These are phyloP conservation scores for Tylopilus sp. DNA, from an alignment of 1,284 basidiomycete genomes.

Conservation along the genomic window DNA sequence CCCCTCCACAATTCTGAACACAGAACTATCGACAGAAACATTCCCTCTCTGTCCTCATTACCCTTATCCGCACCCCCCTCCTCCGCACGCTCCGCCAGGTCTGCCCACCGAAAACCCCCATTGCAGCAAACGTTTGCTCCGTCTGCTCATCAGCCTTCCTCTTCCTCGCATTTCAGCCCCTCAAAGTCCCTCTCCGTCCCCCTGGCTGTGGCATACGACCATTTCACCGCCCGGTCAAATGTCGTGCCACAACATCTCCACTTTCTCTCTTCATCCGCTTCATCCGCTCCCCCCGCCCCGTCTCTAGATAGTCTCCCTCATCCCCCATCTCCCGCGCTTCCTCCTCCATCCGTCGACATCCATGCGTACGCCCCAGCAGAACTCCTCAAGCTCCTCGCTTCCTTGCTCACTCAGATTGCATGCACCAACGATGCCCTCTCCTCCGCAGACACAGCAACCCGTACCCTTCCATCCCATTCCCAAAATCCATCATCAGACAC, in stretches of 20 bases:
- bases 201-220: conserved; percentile 26
- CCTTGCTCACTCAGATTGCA: conserved; percentile 88
- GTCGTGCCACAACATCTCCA: conserved; percentile 14
- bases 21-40: conserved; percentile 27
- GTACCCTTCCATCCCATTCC: conserved; percentile 30
- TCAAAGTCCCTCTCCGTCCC: conserved; percentile 18
- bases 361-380: conserved; percentile 64
- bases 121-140: conserved; percentile 23
- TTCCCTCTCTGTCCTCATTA: conserved; percentile 19
- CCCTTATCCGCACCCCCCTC: conserved; percentile 17
- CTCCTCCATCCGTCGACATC: conserved; percentile 47
- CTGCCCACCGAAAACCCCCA: conserved; percentile 24
- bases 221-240: conserved; percentile 11
- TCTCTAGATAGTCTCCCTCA: conserved; percentile 18
- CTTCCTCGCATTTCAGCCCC: conserved; percentile 14
- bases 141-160: conserved; percentile 16
- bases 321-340: conserved; percentile 1
- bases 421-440: conserved; percentile 72
- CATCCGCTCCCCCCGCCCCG: conserved; percentile 6
- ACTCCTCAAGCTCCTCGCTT: conserved; percentile 85
- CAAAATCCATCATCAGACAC: conserved; percentile 28
- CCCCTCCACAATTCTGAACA: conserved; percentile 32
- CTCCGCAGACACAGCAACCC: conserved; percentile 23
- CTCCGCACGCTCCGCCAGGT: conserved; percentile 15
- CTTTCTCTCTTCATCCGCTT: conserved; percentile 4